Evolutionary conservation across 1,284 basidiomycete genomes (phyloP).

Genomic region (Phenoliferia sp.): DNA sequence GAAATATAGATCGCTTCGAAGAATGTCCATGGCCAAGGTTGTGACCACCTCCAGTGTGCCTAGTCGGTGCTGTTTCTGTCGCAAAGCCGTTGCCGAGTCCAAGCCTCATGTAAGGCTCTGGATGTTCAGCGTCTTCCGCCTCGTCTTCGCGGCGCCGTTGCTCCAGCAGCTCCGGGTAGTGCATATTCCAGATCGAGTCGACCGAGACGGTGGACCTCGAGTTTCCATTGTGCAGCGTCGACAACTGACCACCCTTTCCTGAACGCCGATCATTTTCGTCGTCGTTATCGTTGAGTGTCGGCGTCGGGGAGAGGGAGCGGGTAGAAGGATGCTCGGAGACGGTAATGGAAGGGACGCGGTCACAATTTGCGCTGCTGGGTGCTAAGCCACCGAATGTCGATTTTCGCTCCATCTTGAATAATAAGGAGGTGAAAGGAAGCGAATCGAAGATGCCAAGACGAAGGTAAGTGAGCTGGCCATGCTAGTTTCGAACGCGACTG

Average conservation of each 20-base stretch:
- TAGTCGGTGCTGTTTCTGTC: too few relatives aligned
- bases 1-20: too few relatives aligned
- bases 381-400: neutral
- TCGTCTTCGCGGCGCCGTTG: slow-evolving; percentile 6
- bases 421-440: neutral
- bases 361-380: neutral
- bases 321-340: neutral
- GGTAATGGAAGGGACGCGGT: neutral
- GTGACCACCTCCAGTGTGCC: too few relatives aligned
- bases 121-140: neutral
- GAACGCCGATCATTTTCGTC: too few relatives aligned
- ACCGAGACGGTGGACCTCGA: neutral
- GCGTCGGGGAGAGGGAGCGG: neutral
- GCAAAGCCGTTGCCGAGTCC: neutral
- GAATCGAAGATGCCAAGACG: neutral
- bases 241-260: too few relatives aligned
- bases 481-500: neutral
- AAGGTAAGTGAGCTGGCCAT: neutral
- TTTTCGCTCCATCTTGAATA: neutral
- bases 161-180: slow-evolving; percentile 9
- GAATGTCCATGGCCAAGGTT: too few relatives aligned
- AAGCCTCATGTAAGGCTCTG: neutral
- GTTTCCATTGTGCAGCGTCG: neutral
- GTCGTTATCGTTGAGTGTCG: too few relatives aligned
- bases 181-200: slow-evolving; percentile 20